These are phyloP conservation scores for Suillus subaureus DNA, from an alignment of 768 basidiomycete species.

Conservation along the genomic window DNA sequence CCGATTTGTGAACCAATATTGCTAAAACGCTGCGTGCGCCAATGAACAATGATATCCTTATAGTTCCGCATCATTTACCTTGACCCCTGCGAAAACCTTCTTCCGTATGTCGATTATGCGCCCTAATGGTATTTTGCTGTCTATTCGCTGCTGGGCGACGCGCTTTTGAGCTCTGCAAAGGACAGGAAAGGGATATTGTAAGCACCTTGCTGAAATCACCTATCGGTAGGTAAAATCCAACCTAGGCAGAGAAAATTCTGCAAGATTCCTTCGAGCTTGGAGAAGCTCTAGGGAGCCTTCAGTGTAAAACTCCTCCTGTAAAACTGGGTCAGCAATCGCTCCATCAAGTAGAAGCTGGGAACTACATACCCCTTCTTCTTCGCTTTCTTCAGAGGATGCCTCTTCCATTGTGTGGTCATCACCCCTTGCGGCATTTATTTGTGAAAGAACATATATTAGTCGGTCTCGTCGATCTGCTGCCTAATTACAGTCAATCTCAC, in stretches of 20 bases:
- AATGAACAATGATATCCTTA: background rate
- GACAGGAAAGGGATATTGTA: slow-evolving; percentile 52
- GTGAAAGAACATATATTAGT: slow-evolving; percentile 90
- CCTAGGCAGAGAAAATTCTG: slow-evolving; percentile 95
- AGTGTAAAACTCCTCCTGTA: slow-evolving; percentile 92
- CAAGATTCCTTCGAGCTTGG: slow-evolving; percentile 81
- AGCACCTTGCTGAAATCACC: slow-evolving; percentile 71
- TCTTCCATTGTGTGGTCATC: slow-evolving; percentile 78
- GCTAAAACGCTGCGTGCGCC: slow-evolving; percentile 66
- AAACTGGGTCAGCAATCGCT: slow-evolving; percentile 10
- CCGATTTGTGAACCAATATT: slow-evolving; percentile 98
- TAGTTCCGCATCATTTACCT: slow-evolving; percentile 50
- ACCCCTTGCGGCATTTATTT: slow-evolving; percentile 88
- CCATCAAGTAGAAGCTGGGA: background rate
- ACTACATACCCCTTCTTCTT: slow-evolving; percentile 61
- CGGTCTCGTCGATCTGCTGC: slow-evolving; percentile 96
- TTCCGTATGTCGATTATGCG: slow-evolving; percentile 93
- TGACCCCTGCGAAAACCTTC: slow-evolving; percentile 85
- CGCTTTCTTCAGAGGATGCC: slow-evolving; percentile 67
- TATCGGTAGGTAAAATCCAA: slow-evolving; percentile 68
- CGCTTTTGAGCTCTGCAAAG: slow-evolving; percentile 91
- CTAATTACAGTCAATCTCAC: slow-evolving; percentile 43
- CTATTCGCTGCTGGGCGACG: slow-evolving; percentile 88
- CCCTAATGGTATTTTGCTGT: slow-evolving; percentile 83
- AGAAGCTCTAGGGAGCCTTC: slow-evolving; percentile 87